A percentile compares a stretch with the other conserved stretches of the same genome.
Conservation (phyloP, 805 yeast species). For the Candida koratica region DNA sequence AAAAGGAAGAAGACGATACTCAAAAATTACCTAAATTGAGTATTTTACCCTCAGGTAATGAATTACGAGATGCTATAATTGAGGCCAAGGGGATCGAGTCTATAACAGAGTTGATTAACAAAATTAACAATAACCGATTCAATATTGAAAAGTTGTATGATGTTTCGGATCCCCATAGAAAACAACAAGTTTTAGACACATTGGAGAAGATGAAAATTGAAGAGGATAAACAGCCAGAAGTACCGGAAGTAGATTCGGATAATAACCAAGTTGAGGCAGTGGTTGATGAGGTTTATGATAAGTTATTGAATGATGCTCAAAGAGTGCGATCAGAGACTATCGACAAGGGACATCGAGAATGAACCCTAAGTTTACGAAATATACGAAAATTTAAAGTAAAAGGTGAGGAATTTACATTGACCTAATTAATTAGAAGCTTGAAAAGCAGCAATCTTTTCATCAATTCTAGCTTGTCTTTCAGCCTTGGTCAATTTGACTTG, state of each 20-base stretch:
- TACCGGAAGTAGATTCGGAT: conserved; percentile 22
- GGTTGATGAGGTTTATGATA: conserved; percentile 73
- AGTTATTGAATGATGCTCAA: conserved; percentile 63
- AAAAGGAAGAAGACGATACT: conserved; percentile 1
- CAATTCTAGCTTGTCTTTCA: conserved; percentile 85
- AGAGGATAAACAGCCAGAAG: conserved; percentile 21
- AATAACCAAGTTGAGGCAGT: conserved; percentile 32
- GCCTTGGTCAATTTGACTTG: conserved; percentile 83
- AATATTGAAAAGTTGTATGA: conserved; percentile 49
- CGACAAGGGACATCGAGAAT: background rate
- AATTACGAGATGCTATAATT: conserved; percentile 57
- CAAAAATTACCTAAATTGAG: conserved; percentile 29
- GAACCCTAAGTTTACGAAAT: background rate
- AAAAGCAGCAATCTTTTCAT: conserved; percentile 92
- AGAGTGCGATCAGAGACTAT: conserved; percentile 59
- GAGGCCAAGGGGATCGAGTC: conserved; percentile 73
- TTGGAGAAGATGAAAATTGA: conserved; percentile 12
- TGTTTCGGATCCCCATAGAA: conserved; percentile 18
- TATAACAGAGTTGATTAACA: conserved; percentile 62
- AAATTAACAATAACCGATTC: conserved; percentile 53
- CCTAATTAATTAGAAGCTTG: conserved; percentile 52
- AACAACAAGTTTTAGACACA: conserved; percentile 19
- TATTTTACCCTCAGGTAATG: conserved; percentile 51
- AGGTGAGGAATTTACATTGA: too few relatives aligned
- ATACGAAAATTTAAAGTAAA: background rate